Evolutionary conservation across 345 rosid species (phyloP).

Genomic region (Eucalyptus albens): DNA sequence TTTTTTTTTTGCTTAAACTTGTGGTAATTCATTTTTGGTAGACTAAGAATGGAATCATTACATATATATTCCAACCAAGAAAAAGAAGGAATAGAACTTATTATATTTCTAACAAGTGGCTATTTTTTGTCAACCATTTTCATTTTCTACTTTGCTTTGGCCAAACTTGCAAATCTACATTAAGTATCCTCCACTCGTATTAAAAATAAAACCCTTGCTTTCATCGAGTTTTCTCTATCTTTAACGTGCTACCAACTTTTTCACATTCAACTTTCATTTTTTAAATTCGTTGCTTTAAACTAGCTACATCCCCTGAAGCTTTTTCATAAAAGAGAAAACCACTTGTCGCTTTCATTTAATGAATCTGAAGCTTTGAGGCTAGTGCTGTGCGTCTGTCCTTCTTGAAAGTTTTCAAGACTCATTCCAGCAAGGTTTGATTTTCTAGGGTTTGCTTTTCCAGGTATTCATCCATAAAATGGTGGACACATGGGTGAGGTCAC

Average conservation of each 20-base stretch:
- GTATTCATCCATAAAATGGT: background rate
- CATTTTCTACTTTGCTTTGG: background rate
- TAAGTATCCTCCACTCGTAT: background rate
- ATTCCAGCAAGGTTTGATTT: background rate
- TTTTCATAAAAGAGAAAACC: background rate
- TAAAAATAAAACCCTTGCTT: background rate
- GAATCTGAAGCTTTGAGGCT: background rate
- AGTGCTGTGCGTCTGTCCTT: background rate
- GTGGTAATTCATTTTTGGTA: background rate
- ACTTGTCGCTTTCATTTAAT: background rate
- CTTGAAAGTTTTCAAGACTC: background rate
- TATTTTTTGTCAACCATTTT: background rate
- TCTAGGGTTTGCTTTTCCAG: background rate
- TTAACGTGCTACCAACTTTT: background rate
- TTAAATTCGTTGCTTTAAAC: background rate
- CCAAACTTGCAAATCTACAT: background rate
- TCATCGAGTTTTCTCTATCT: background rate
- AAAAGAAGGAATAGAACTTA: too few relatives aligned
- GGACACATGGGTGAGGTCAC: background rate
- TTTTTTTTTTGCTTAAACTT: background rate
- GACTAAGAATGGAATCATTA: background rate
- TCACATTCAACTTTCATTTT: background rate
- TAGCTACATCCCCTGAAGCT: background rate
- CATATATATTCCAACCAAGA: background rate
- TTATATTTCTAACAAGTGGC: background rate